These are phyloP conservation scores for Fagopyrum esculentum DNA, from an alignment of 148 eudicot species.

Conservation along the genomic window DNA sequence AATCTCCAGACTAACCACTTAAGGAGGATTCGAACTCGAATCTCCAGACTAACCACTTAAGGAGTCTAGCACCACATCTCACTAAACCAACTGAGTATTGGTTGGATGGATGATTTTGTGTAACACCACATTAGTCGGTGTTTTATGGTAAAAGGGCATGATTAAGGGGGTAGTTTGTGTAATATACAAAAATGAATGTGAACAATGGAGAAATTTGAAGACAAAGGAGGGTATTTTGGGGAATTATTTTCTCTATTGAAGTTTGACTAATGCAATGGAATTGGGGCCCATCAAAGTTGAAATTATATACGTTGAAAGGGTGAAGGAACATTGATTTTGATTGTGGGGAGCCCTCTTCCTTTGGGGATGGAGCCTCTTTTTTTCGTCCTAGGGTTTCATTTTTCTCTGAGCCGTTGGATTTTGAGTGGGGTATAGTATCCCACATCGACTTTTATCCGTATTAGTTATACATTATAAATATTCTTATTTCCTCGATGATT, in stretches of 20 bases:
- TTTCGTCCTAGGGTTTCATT: not conserved
- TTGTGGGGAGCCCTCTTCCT: slow-evolving; percentile 13
- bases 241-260: not conserved
- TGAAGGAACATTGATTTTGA: slow-evolving; percentile 11
- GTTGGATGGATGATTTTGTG: no score
- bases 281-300: slow-evolving; percentile 7
- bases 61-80: no score
- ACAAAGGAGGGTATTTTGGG: slow-evolving; percentile 3
- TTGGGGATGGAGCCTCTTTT: not conserved
- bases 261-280: slow-evolving; percentile 7
- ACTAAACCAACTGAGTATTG: no score
- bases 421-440: not conserved
- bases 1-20: no score
- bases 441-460: no score
- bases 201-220: not conserved
- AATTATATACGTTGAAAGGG: slow-evolving; percentile 7
- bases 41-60: no score
- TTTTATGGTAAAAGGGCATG: no score
- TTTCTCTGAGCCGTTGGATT: slow-evolving; percentile 2
- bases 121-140: no score
- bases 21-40: no score
- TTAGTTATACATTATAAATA: not conserved
- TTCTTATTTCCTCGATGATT: not conserved
- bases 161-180: not conserved
- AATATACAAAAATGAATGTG: not conserved